Base-by-base conservation (phyloP, 345 rosid species). In the Brassica rapa region DNA sequence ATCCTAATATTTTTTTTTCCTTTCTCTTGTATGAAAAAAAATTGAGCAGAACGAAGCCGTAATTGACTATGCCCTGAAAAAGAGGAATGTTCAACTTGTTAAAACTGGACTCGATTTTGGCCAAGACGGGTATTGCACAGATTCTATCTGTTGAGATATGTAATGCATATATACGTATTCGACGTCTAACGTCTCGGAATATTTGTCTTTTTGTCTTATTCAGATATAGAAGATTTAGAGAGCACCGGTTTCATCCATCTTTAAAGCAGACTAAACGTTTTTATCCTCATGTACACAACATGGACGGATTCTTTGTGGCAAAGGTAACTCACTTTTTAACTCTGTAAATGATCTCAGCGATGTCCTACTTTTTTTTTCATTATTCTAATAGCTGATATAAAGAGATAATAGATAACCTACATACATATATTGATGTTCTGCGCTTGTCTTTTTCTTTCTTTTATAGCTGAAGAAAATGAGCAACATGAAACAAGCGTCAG, bases 221-320 rank as follows among this genome's bases (percentile, higher is more conserved):
- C 78, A 92, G 93, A 73, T 89, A 82, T 77, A 53, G 68, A 46
- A 83, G 79, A 43, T 90, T 86, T 83, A 88, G 90, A 83, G 91
- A 91, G 69, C 84, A 90, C 51, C 89, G 87, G 9, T 90, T 91
- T 66, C 91, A 93, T 71, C 59, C 59, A 35, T 87, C 96, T 75
- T 81, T 91, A 49, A 86, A 88, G 35, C 87, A 90, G 84, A 87
- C 93, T 8, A 87, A 92, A 80, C 90, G 94, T 14, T 90, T 89
- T 82, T 93, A 93, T 73, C 97, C 97, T 56, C 98, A 89, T 70
- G 94, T 91, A 43, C 90, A 91, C 81, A 93, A 91, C 82, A 88
- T 91, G 97, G 98, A 93, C 63, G 97, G 97, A 39, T 91, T 91
- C 84, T 91, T 93, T 83, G 97, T 93, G 5, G 97, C 98, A 24